Conservation (phyloP, 345 rosid genomes). For the Gossypium australe region DNA sequence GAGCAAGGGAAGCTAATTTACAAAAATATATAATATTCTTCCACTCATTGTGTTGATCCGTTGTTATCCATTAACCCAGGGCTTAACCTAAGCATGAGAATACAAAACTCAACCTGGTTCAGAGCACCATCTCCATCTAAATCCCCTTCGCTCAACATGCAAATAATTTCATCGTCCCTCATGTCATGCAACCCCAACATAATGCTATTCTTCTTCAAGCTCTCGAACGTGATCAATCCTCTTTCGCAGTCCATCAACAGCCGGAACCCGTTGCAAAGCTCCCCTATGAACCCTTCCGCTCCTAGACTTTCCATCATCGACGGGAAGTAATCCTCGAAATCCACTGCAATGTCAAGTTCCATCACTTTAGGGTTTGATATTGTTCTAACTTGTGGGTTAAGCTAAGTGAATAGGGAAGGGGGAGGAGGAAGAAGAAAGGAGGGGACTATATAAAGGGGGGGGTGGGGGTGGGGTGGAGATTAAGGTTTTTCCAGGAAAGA, state of each 20-base stretch:
- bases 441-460: conserved; percentile 22
- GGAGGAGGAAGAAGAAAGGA: background rate
- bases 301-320: conserved; percentile 54
- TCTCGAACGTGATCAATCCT: conserved; percentile 60
- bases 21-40: background rate
- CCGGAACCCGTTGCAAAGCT: conserved; percentile 53
- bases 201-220: conserved; percentile 58
- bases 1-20: background rate
- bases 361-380: background rate
- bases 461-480: background rate
- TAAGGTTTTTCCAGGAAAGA: conserved; percentile 26
- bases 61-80: conserved; percentile 41
- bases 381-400: background rate
- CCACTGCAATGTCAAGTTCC: conserved; percentile 27
- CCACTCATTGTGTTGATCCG: conserved; percentile 28
- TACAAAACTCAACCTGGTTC: conserved; percentile 59
- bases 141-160: conserved; percentile 65
- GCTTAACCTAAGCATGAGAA: conserved; percentile 62
- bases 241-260: conserved; percentile 56
- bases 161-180: conserved; percentile 50
- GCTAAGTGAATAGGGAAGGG: background rate
- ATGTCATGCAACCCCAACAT: conserved; percentile 46
- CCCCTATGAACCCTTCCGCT: conserved; percentile 46
- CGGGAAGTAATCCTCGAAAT: conserved; percentile 56
- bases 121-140: conserved; percentile 65